Conservation (phyloP, 495 filamentous ascomycete genomes). For the Coniosporium apollinis region DNA sequence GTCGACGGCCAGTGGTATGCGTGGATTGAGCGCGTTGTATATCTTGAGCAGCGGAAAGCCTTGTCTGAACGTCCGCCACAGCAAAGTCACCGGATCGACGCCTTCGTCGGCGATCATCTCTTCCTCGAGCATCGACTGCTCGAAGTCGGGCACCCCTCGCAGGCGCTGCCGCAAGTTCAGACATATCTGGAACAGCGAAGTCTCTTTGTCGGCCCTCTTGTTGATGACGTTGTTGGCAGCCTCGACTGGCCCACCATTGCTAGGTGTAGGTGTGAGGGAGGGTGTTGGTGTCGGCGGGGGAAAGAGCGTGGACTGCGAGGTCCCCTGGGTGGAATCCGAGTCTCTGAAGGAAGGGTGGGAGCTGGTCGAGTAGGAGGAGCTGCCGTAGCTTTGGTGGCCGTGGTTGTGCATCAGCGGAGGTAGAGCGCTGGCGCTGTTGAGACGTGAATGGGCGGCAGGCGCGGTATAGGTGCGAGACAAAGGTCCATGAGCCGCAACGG, state of each 20-base stretch:
- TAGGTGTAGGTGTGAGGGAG: slow-evolving; percentile 9
- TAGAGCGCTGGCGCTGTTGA: too few species aligned
- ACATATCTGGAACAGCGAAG: slow-evolving; percentile 90
- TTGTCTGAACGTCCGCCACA: slow-evolving; percentile 76
- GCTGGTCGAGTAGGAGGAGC: slow-evolving; percentile 21
- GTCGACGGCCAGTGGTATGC: slow-evolving; percentile 45
- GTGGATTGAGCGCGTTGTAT: slow-evolving; percentile 67
- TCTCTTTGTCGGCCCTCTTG: slow-evolving; percentile 68
- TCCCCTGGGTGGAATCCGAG: slow-evolving; percentile 22
- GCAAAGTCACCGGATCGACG: slow-evolving; percentile 68
- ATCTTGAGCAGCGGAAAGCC: slow-evolving; percentile 76
- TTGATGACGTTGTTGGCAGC: slow-evolving; percentile 89
- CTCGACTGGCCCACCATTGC: slow-evolving; percentile 44
- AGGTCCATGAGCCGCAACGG: slow-evolving; percentile 17
- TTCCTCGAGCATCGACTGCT: slow-evolving; percentile 46
- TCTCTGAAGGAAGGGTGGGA: slow-evolving; percentile 21
- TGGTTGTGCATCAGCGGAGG: background rate
- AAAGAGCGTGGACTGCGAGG: slow-evolving; percentile 21
- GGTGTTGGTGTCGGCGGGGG: slow-evolving; percentile 20
- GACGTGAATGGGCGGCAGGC: slow-evolving; percentile 2
- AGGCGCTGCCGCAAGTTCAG: slow-evolving; percentile 65
- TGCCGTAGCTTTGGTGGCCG: slow-evolving; percentile 16
- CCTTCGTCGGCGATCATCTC: slow-evolving; percentile 48
- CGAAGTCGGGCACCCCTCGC: slow-evolving; percentile 67
- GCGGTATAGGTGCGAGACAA: slow-evolving; percentile 17